phyloP scores from a whole-genome alignment of 2,329 filamentous ascomycete genomes.

The Fusarium brevicatenulatum region DNA sequence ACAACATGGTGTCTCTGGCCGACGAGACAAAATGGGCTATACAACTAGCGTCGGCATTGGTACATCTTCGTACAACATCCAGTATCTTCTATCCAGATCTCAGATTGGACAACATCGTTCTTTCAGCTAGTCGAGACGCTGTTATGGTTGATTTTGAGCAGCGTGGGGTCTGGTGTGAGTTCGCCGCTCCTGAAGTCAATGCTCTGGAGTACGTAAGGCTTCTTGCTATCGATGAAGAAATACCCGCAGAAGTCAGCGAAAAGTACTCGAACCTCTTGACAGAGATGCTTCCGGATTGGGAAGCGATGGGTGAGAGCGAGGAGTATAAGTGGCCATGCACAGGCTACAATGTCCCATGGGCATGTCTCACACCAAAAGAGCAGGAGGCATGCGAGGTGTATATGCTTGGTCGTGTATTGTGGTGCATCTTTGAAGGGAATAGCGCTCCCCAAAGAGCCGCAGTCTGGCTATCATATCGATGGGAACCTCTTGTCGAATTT shows the following conservation, averaged over 20 bases:
- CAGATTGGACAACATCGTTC: constrained; percentile 68
- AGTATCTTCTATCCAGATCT: constrained; percentile 67
- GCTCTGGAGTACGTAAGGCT: constrained; percentile 67
- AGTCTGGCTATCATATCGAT: constrained; percentile 68
- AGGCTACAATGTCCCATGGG: constrained; percentile 68
- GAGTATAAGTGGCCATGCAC: constrained; percentile 58
- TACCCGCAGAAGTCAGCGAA: constrained; percentile 52
- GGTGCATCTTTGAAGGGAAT: constrained; percentile 71
- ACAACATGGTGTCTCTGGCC: constrained; percentile 53
- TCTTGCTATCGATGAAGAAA: constrained; percentile 60
- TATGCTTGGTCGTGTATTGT: constrained; percentile 69
- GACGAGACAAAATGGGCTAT: constrained; percentile 64
- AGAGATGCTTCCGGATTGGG: constrained; percentile 59
- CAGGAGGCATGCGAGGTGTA: constrained; percentile 69
- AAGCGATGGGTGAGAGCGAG: constrained; percentile 52
- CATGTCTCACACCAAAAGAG: constrained; percentile 60
- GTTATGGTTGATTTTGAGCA: constrained; percentile 72
- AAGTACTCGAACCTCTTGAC: constrained; percentile 56
- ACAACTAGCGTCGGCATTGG: constrained; percentile 62
- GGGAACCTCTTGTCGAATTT: constrained; percentile 66
- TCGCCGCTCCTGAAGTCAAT: constrained; percentile 69
- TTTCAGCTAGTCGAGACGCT: constrained; percentile 58
- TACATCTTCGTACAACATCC: constrained; percentile 59
- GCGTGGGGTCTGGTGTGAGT: constrained; percentile 71
- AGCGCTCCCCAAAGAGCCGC: constrained; percentile 66